Base-by-base conservation (phyloP, 1,284 basidiomycete genomes). In the Tylopilus sp. region DNA sequence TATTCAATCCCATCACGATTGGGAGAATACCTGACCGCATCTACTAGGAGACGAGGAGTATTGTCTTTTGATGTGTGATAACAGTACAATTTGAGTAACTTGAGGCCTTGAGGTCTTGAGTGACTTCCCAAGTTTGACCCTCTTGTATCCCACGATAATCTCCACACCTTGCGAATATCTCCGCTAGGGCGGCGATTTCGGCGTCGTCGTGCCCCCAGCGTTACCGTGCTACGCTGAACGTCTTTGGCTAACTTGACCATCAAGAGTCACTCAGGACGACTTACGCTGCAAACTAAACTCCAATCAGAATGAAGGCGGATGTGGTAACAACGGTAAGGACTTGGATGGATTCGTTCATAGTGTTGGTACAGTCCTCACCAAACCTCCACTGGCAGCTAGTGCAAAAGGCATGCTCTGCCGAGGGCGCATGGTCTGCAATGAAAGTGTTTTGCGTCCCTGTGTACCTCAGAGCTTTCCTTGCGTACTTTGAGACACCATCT, bases 21-120 rank as follows among this genome's bases (percentile, higher is more conserved):
- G 76, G 76, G 33, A 77, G 66, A 10, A 63, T 66, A 41, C 76
- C 78, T 41, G 76, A 77, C 32, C n/a, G n/a, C n/a, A n/a, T n/a
- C n/a, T n/a, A n/a, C n/a, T n/a, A n/a, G n/a, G n/a, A n/a, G n/a
- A n/a, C n/a, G n/a, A n/a, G n/a, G n/a, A n/a, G n/a, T n/a, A n/a
- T n/a, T n/a, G n/a, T n/a, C n/a, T n/a, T n/a, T n/a, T n/a, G n/a
- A n/a, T n/a, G n/a, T n/a, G n/a, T n/a, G n/a, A n/a, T n/a, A n/a
- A n/a, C n/a, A n/a, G n/a, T n/a, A n/a, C n/a, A n/a, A 18, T 24
- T 54, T 58, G 6, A 26, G 18, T 22, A 75, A 29, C 38, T 7
- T 38, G 39, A 65, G 67, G 2, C 19, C 9, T 1, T 62, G 51
- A n/a, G n/a, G n/a, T n/a, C n/a, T n/a, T n/a, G 12, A 75, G 54